Evolutionary conservation across 2,329 filamentous ascomycete genomes (phyloP), one percentile per base, ranked within the genome.

Genomic region (Claviceps sp.): DNA sequence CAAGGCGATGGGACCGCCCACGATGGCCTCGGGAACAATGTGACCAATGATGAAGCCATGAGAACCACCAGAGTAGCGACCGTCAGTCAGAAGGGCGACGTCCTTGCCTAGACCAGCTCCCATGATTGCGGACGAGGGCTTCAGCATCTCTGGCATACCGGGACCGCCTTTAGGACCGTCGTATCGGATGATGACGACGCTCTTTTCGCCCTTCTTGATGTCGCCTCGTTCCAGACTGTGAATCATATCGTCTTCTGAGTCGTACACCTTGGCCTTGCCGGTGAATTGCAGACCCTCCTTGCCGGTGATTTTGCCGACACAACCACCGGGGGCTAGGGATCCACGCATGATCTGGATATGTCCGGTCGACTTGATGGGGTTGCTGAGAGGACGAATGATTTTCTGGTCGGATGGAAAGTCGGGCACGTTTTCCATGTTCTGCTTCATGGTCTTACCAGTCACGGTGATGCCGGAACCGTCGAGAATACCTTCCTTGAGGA

Each of bases 91-190:
- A 47, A 89, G 77, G 1, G 85, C 85, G 14, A 87, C 82, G 59
- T 88, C 84, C 61, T 86, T 77, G 59, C 84, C 84, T 44, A 96
- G 78, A 40, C 85, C 86, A 5, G 89, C 88, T 51, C 90, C 90
- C 88, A 95, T 95, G 62, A 96, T 86, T 48, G 89, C 88, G 0
- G 87, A 89, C 50, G 81, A 87, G n/a, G 90, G 88, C 74, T 95
- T 95, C 56, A 96, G 74, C 76, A 95, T 91, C 72, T 96, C 90
- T 37, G 89, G 90, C 85, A 96, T 96, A 53, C 90, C 90, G 1
- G 90, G 90, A 0, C 90, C 90, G 58, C 90, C 90, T 72, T 91
- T 94, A 55, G 90, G 90, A 0, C 90, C 90, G 65, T 95, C 90
- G 66, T 95, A 95, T 50, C 90, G 86, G 61, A 96, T 91, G 52